Evolutionary conservation across 2,329 filamentous ascomycete species (phyloP).

Genomic region (Ophiostoma montium): DNA sequence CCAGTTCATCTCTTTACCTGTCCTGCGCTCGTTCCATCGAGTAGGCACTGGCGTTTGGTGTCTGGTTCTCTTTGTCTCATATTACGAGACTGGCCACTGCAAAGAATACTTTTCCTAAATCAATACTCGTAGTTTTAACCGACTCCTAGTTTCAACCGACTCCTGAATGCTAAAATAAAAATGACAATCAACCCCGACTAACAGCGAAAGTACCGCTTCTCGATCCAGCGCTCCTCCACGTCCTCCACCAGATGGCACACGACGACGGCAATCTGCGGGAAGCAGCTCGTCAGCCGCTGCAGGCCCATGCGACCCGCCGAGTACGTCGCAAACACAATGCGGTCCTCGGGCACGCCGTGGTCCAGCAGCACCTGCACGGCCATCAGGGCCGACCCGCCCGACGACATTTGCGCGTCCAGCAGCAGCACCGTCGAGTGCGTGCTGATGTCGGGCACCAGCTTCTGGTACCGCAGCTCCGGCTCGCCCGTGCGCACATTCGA

Average conservation of each 20-base stretch:
- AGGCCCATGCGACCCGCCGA: slow-evolving; percentile 74
- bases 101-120: too few relatives aligned
- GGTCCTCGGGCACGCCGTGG: slow-evolving; percentile 72
- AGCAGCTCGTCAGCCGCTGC: slow-evolving; percentile 75
- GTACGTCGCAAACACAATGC: slow-evolving; percentile 87
- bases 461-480: slow-evolving; percentile 82
- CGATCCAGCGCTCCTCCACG: slow-evolving; percentile 77
- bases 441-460: slow-evolving; percentile 59
- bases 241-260: slow-evolving; percentile 71
- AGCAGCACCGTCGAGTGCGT: slow-evolving; percentile 63
- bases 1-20: too few relatives aligned
- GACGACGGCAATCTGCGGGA: slow-evolving; percentile 74
- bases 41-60: too few relatives aligned
- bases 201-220: slow-evolving; percentile 81
- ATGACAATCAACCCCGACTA: slow-evolving; percentile 23
- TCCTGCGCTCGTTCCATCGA: background rate
- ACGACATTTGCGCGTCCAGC: slow-evolving; percentile 88
- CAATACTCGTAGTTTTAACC: background rate
- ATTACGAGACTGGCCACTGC: too few relatives aligned
- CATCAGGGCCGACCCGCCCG: slow-evolving; percentile 77
- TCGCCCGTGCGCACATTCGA: slow-evolving; percentile 75
- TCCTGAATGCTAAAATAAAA: background rate
- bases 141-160: background rate
- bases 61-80: background rate
- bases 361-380: slow-evolving; percentile 91